A percentile compares a stretch with the other conserved stretches of the same genome.
Evolutionary conservation across 2,329 filamentous ascomycete species (phyloP).

Genomic region (Alternaria brassicae): DNA sequence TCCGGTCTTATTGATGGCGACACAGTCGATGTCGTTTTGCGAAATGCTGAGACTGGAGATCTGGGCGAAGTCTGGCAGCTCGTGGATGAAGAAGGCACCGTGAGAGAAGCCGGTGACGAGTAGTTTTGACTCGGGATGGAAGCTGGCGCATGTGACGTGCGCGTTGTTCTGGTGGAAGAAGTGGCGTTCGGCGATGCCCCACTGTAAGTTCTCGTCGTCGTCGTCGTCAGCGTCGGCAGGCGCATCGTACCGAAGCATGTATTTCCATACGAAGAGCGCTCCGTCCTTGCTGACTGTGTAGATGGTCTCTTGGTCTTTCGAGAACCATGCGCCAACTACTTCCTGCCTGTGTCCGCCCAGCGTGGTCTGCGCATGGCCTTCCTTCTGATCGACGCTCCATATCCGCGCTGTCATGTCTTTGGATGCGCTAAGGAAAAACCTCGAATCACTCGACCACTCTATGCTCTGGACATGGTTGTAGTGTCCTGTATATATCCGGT

Average conservation of each 20-base stretch:
- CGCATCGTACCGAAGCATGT: slow-evolving; percentile 67
- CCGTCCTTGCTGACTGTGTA: slow-evolving; percentile 97
- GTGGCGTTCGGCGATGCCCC: slow-evolving; percentile 89
- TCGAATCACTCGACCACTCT: slow-evolving; percentile 94
- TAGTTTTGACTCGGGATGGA: slow-evolving; percentile 85
- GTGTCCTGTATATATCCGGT: slow-evolving; percentile 85
- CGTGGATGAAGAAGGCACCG: slow-evolving; percentile 91
- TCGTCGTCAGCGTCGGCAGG: slow-evolving; percentile 62
- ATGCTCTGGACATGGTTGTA: slow-evolving; percentile 86
- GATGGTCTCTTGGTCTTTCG: slow-evolving; percentile 90
- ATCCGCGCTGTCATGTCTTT: slow-evolving; percentile 92
- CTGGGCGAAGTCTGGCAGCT: slow-evolving; percentile 93
- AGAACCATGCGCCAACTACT: slow-evolving; percentile 96
- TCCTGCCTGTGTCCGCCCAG: slow-evolving; percentile 89
- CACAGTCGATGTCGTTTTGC: slow-evolving; percentile 93
- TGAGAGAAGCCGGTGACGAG: slow-evolving; percentile 97
- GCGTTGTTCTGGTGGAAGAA: slow-evolving; percentile 94
- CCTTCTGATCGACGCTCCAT: slow-evolving; percentile 90
- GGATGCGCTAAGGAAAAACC: slow-evolving; percentile 91
- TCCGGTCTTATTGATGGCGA: slow-evolving; percentile 91
- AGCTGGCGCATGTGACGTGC: slow-evolving; percentile 87
- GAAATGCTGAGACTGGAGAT: slow-evolving; percentile 95
- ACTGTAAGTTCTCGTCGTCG: slow-evolving; percentile 74
- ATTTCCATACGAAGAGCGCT: slow-evolving; percentile 94
- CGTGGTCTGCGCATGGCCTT: slow-evolving; percentile 87